phyloP scores from a whole-genome alignment of 805 yeast species.

The Yarrowia porcina region DNA sequence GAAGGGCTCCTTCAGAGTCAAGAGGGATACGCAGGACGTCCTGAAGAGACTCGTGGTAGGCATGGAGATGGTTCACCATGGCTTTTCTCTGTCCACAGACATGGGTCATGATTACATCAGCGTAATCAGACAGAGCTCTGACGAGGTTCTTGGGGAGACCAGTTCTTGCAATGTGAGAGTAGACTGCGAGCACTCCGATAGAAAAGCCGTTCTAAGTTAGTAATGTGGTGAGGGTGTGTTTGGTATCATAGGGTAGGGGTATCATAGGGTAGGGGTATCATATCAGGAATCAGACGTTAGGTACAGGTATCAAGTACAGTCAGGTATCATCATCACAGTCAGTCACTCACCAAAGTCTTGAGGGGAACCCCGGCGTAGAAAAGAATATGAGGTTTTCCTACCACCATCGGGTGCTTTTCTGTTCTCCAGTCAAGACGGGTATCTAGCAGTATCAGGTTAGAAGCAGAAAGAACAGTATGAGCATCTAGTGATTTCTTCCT shows the following conservation, averaged over 20 bases:
- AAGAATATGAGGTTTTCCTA: neutral
- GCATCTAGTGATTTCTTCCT: neutral
- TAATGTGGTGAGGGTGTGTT: too few species aligned
- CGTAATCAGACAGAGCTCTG: neutral
- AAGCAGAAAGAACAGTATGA: neutral
- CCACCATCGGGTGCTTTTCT: neutral
- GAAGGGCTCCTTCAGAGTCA: neutral
- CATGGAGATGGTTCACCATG: slow-evolving; percentile 18
- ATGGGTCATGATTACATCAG: slow-evolving; percentile 13
- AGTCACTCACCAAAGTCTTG: slow-evolving; percentile 5
- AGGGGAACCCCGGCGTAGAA: slow-evolving; percentile 6
- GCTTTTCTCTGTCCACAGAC: slow-evolving; percentile 17
- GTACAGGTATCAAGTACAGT: neutral
- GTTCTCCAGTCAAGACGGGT: slow-evolving; percentile 1
- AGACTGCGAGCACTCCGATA: neutral
- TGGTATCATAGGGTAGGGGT: too few species aligned
- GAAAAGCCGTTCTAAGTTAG: slow-evolving; percentile 15
- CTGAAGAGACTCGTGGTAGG: neutral
- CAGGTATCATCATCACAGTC: neutral
- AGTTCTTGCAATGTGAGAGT: slow-evolving; percentile 1
- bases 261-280: too few species aligned
- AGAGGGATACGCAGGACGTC: neutral
- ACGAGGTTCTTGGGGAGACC: neutral
- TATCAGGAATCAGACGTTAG: neutral
- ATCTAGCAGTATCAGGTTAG: neutral